These are phyloP conservation scores for Skeletonema grethae DNA, from an alignment of 108 stramenopile genomes.

Conservation along the genomic window DNA sequence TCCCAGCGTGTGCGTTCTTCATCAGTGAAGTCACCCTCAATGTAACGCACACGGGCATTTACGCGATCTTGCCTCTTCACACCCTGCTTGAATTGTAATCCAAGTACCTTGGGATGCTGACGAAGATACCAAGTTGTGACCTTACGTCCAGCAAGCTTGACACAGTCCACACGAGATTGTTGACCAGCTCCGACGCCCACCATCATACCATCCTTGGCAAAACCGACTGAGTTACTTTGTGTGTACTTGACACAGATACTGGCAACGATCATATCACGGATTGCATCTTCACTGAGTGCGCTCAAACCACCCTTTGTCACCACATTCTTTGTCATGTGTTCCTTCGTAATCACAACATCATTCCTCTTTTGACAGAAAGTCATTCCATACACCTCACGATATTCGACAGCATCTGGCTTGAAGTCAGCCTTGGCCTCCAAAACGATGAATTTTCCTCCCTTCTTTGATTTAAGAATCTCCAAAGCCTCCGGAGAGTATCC, in stretches of 20 bases:
- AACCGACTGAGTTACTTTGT: conserved; percentile 96
- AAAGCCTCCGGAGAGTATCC: conserved; percentile 96
- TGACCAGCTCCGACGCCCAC: conserved; percentile 99
- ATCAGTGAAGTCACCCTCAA: conserved; percentile 96
- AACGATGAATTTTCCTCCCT: conserved; percentile 98
- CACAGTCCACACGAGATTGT: conserved; percentile 99
- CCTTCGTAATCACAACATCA: conserved; percentile 76
- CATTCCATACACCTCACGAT: conserved; percentile 98
- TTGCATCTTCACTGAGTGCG: conserved; percentile 79
- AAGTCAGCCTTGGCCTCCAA: conserved; percentile 89
- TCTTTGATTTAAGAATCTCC: conserved; percentile 94
- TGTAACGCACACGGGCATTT: conserved; percentile 98
- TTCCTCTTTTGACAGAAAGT: conserved; percentile 97
- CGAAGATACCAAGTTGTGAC: conserved; percentile 95
- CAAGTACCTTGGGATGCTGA: conserved; percentile 97
- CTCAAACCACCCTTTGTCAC: conserved; percentile 63
- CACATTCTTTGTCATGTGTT: conserved; percentile 75
- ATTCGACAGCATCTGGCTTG: conserved; percentile 87
- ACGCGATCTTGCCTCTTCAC: conserved; percentile 97
- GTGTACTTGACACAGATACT: conserved; percentile 99
- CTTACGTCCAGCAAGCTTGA: conserved; percentile 98
- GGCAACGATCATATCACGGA: conserved; percentile 96
- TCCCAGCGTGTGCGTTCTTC: conserved; percentile 93
- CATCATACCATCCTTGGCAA: conserved; percentile 98
- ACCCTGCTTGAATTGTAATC: conserved; percentile 90